Percentiles rank a stretch among this genome's conserved stretches.
Evolutionary conservation across 225 moss, liverwort and hornwort species (phyloP).

Genomic region (Sphagnum tenellum): DNA sequence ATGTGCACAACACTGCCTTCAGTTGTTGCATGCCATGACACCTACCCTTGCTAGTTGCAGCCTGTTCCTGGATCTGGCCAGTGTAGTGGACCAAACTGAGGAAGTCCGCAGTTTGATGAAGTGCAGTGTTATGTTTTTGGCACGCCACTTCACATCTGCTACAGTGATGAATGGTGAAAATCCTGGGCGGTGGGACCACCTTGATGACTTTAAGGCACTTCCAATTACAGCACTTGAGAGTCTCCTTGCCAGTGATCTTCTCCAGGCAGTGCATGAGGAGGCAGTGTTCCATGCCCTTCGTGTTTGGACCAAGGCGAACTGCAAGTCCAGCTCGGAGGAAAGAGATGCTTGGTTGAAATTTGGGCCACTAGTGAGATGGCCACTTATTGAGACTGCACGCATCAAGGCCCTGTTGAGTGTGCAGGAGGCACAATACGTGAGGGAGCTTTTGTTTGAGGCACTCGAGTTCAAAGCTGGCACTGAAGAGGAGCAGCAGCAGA

Average conservation of each 20-base stretch:
- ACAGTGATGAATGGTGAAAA: slow-evolving; percentile 11
- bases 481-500: slow-evolving; percentile 3
- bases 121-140: slow-evolving; percentile 5
- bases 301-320: slow-evolving; percentile 5
- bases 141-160: slow-evolving; percentile 2
- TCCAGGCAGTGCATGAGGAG: slow-evolving; percentile 11
- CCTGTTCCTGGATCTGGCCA: slow-evolving; percentile 7
- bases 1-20: slow-evolving; percentile 4
- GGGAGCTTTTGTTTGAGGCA: slow-evolving; percentile 5
- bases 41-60: slow-evolving; percentile 3
- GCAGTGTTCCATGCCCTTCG: slow-evolving; percentile 6
- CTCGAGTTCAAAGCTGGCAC: slow-evolving; percentile 6
- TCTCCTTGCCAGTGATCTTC: slow-evolving; percentile 8
- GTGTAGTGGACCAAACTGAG: slow-evolving; percentile 7
- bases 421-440: slow-evolving; percentile 4
- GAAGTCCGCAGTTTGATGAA: slow-evolving; percentile 1
- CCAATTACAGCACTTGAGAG: slow-evolving; percentile 5
- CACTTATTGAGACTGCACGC: slow-evolving; percentile 6
- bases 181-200: slow-evolving; percentile 11
- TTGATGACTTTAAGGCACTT: slow-evolving; percentile 6
- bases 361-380: slow-evolving; percentile 9
- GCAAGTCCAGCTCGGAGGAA: slow-evolving; percentile 2
- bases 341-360: slow-evolving; percentile 4
- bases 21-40: neutral
- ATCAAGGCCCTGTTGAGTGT: slow-evolving; percentile 3